A percentile compares a stretch with the other conserved stretches of the same genome.
phyloP scores from a whole-genome alignment of 179 eudicot species.

The Corrigiola litoralis region DNA sequence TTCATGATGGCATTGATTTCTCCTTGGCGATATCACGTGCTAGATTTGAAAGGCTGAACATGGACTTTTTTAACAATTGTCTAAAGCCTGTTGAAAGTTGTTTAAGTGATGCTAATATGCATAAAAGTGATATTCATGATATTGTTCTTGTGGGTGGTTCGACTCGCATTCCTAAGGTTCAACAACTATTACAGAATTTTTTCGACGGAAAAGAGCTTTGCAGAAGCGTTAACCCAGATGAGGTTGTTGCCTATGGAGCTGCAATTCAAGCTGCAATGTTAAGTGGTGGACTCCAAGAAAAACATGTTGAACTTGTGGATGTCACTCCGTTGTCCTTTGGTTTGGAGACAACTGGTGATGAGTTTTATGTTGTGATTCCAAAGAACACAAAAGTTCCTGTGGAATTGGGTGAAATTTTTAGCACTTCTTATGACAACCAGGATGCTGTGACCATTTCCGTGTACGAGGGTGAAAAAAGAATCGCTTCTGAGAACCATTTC shows the following conservation, averaged over 20 bases:
- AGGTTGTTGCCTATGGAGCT: conserved; percentile 27
- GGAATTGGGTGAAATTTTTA: conserved; percentile 1
- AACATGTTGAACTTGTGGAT: conserved; percentile 14
- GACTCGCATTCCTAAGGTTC: conserved; percentile 24
- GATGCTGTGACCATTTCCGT: not conserved
- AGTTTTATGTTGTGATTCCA: conserved; percentile 10
- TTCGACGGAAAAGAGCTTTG: conserved; percentile 17
- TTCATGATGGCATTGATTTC: conserved; percentile 24
- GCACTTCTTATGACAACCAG: conserved; percentile 14
- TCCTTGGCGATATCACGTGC: conserved; percentile 12
- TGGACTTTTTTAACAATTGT: conserved; percentile 17
- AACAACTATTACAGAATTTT: conserved; percentile 8
- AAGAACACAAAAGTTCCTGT: conserved; percentile 22
- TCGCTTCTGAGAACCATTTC: conserved; percentile 13
- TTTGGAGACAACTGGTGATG: not conserved
- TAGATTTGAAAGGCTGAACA: conserved; percentile 18
- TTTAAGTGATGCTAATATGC: conserved; percentile 18
- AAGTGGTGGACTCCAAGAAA: not conserved
- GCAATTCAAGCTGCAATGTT: conserved; percentile 21
- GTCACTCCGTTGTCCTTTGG: conserved; percentile 38
- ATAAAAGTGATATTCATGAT: conserved; percentile 13
- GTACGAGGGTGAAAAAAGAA: conserved; percentile 25
- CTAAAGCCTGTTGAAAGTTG: conserved; percentile 8
- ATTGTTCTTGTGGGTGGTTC: conserved; percentile 26
- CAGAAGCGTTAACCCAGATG: conserved; percentile 19